These are phyloP conservation scores for Candida sp. DNA, from an alignment of 1,139 yeast genomes.

Conservation along the genomic window DNA sequence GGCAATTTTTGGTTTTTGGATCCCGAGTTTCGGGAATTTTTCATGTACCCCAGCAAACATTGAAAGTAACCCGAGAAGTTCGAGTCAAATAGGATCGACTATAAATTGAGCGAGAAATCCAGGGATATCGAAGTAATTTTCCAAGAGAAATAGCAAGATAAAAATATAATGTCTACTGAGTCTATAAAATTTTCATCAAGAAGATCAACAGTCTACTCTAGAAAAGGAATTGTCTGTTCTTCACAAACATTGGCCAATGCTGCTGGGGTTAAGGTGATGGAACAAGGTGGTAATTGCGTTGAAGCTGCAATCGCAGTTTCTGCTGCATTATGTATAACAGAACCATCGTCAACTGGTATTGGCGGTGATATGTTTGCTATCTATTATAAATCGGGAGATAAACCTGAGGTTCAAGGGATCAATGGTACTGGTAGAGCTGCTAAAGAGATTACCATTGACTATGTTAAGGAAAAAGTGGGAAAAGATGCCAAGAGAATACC, in stretches of 20 bases:
- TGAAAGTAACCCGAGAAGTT: not conserved
- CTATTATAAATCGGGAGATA: conserved; percentile 48
- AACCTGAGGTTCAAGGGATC: conserved; percentile 53
- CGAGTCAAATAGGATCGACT: not conserved
- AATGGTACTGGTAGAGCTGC: conserved; percentile 82
- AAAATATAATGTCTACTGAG: conserved; percentile 10
- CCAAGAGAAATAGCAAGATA: not conserved
- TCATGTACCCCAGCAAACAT: not conserved
- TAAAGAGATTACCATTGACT: conserved; percentile 44
- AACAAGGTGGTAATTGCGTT: conserved; percentile 76
- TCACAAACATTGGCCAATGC: conserved; percentile 77
- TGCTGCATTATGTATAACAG: conserved; percentile 69
- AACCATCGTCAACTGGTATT: conserved; percentile 76
- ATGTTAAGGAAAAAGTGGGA: conserved; percentile 33
- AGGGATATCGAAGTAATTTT: not conserved
- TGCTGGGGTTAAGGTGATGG: conserved; percentile 66
- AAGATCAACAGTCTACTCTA: conserved; percentile 74
- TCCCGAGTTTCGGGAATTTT: not conserved
- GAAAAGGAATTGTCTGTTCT: conserved; percentile 72
- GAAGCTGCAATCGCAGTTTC: conserved; percentile 80
- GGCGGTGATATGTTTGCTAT: conserved; percentile 83
- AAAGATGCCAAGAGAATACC: conserved; percentile 41
- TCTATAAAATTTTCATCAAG: conserved; percentile 48
- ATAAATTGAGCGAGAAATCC: not conserved
- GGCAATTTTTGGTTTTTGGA: not conserved